A percentile compares a stretch with the other conserved stretches of the same genome.
phyloP scores from a whole-genome alignment of 306 rosid genomes.

The Quercus engelmannii region DNA sequence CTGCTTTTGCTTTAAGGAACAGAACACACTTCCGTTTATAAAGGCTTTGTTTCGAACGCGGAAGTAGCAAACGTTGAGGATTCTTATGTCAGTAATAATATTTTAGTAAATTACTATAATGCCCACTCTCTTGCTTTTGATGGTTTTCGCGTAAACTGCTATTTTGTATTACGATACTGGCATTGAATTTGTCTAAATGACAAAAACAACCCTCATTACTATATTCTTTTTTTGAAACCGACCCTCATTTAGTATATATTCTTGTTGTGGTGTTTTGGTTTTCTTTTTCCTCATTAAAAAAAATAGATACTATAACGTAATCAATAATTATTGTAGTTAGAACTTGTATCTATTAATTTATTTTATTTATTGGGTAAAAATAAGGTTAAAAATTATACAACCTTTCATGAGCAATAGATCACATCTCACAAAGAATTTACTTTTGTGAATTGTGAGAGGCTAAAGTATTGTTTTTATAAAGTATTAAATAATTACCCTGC shows the following conservation, averaged over 20 bases:
- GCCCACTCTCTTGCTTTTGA: not conserved
- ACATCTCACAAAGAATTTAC: too few species aligned
- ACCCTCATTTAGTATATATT: not conserved
- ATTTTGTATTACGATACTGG: not conserved
- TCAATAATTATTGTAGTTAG: too few species aligned
- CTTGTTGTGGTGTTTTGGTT: not conserved
- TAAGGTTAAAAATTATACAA: too few species aligned
- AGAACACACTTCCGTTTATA: not conserved
- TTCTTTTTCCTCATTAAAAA: too few species aligned
- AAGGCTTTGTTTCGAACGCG: not conserved
- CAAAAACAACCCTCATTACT: conserved; percentile 17
- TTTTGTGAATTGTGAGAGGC: too few species aligned
- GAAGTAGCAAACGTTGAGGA: not conserved
- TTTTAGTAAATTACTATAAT: conserved; percentile 24
- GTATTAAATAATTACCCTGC: too few species aligned
- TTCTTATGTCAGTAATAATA: not conserved
- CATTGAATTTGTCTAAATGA: not conserved
- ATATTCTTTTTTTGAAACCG: too few species aligned
- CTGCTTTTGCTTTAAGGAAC: not conserved
- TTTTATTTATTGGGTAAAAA: too few species aligned
- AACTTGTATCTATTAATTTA: too few species aligned
- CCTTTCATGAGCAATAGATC: too few species aligned
- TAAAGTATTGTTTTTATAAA: too few species aligned
- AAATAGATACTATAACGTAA: too few species aligned
- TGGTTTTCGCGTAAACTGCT: not conserved